phyloP scores from a whole-genome alignment of 176 grass and related monocot species.

The Phoenix roebelenii region DNA sequence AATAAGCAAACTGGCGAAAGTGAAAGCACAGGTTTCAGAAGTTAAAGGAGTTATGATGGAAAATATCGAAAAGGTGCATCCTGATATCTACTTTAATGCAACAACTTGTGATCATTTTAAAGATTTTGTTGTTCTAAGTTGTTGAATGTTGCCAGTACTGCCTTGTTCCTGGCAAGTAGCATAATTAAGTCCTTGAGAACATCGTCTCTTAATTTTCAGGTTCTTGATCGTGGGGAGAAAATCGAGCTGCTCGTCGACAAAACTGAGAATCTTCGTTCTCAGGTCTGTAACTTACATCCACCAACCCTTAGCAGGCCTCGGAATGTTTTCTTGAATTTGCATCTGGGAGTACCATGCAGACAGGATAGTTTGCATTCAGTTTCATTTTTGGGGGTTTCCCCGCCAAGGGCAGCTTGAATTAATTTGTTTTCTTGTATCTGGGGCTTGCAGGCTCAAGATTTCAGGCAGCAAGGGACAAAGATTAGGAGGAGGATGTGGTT shows the following conservation, averaged over 20 bases:
- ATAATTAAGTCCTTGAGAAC: not conserved
- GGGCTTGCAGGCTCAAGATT: slow-evolving; percentile 57
- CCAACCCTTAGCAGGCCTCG: slow-evolving; percentile 24
- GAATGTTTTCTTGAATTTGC: too few species aligned
- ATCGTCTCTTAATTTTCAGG: slow-evolving; percentile 18
- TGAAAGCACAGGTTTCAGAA: slow-evolving; percentile 88
- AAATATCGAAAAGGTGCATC: slow-evolving; percentile 71
- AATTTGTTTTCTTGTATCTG: too few species aligned
- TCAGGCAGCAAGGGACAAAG: slow-evolving; percentile 54
- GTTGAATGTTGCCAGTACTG: not conserved
- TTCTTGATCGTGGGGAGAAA: slow-evolving; percentile 82
- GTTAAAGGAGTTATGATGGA: slow-evolving; percentile 96
- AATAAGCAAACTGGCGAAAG: slow-evolving; percentile 76
- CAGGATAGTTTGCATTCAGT: too few species aligned
- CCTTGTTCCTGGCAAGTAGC: not conserved
- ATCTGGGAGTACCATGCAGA: too few species aligned
- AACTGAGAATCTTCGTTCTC: slow-evolving; percentile 77
- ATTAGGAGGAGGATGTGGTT: slow-evolving; percentile 80
- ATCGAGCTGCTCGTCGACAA: slow-evolving; percentile 81
- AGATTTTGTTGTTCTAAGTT: not conserved
- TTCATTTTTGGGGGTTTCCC: too few species aligned
- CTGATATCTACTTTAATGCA: not conserved
- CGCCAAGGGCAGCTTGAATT: too few species aligned
- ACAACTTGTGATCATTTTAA: not conserved
- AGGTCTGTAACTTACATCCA: slow-evolving; percentile 29